Evolutionary conservation across 1,284 basidiomycete genomes (phyloP).

Genomic region (Naganishia sp.): DNA sequence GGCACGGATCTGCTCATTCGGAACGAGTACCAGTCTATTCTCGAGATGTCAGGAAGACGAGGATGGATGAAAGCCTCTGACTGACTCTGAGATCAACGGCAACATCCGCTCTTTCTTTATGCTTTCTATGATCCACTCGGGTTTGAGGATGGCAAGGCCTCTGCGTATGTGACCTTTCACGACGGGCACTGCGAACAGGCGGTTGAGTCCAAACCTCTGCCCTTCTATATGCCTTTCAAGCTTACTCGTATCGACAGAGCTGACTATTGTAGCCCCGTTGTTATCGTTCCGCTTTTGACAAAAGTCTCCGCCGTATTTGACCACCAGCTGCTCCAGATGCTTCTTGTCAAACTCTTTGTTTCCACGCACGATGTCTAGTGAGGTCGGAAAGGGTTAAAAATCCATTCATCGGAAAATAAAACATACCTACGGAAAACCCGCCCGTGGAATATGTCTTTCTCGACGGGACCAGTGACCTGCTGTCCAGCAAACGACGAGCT

Average conservation of each 20-base stretch:
- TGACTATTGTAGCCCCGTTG: slow-evolving; percentile 36
- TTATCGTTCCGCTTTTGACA: slow-evolving; percentile 57
- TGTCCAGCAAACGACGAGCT: slow-evolving; percentile 55
- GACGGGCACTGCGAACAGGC: slow-evolving; percentile 50
- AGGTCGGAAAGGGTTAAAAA: neutral
- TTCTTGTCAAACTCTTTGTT: slow-evolving; percentile 38
- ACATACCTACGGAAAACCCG: slow-evolving; percentile 71
- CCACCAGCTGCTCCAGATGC: slow-evolving; percentile 58
- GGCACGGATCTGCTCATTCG: slow-evolving; percentile 44
- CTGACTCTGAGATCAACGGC: slow-evolving; percentile 69
- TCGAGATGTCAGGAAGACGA: neutral
- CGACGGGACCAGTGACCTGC: slow-evolving; percentile 62
- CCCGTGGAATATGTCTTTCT: slow-evolving; percentile 68
- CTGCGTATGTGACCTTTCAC: slow-evolving; percentile 58
- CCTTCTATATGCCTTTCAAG: neutral
- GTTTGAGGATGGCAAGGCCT: slow-evolving; percentile 66
- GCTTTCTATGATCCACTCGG: slow-evolving; percentile 79
- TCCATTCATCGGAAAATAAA: too few species aligned
- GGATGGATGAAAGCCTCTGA: neutral
- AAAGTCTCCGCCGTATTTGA: slow-evolving; percentile 72
- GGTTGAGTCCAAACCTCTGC: neutral
- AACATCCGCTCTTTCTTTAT: slow-evolving; percentile 61
- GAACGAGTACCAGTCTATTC: slow-evolving; percentile 47
- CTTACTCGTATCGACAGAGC: slow-evolving; percentile 27
- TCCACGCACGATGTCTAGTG: slow-evolving; percentile 69